Evolutionary conservation across 441 rosid genomes (phyloP), one percentile per base, ranked within the genome.

Genomic region (Oxalis stricta): DNA sequence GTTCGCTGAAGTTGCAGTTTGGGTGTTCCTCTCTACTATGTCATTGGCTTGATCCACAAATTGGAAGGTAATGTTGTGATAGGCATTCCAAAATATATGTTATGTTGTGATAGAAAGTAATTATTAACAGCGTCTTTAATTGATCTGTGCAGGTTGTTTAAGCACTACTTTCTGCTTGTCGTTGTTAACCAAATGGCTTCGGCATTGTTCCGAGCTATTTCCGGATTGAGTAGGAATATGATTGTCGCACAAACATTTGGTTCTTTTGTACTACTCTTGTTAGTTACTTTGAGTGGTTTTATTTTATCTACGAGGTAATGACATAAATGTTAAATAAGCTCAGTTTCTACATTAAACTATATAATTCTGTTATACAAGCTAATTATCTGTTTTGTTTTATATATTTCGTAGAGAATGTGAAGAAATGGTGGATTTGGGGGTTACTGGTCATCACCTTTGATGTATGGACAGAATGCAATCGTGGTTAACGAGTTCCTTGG

Each of bases 401-500:
- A 29, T 33, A 18, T 41, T 54, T 34, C 22, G 40, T 40, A 80
- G 89, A 76, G 5, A 49, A 60, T 33, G 60, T 80, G 1, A 80
- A 76, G 70, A 63, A 68, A 45, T 85, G 95, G 95, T 79, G 85
- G 93, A 54, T 58, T 44, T 85, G 93, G 95, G n/a, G 93, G 70
- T 47, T 85, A 63, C 53, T 85, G 89, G 93, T 18, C 52, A 29
- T 85, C 93, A 3, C 95, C 93, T 7, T 18, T 85, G 46, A 85
- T 85, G 95, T 85, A 85, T 17, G 89, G 64, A 22, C 93, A 85
- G 56, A 75, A 76, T 26, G 95, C 89, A 2, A 58, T 85, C 1
- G 53, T 68, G 5, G 78, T 68, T 40, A 86, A 86, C 31, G 96
- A 83, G 58, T 86, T 77, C 56, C 81, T 86, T 3, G 92, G 92